Evolutionary conservation across 768 basidiomycete species (phyloP).

Genomic region (Phylloporus sp.): DNA sequence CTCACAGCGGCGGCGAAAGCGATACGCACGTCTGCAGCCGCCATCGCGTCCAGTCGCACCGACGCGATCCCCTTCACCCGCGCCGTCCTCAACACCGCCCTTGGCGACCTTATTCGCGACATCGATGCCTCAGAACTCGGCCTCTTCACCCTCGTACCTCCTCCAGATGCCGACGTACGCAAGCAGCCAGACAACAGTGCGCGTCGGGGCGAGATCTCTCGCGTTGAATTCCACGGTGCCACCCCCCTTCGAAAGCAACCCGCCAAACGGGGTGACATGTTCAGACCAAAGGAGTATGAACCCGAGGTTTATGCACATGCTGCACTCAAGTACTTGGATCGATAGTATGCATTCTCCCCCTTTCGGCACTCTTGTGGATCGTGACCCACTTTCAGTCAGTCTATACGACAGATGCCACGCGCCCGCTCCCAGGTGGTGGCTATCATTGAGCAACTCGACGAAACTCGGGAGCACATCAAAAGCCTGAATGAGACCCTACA

Average conservation of each 20-base stretch:
- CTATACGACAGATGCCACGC: conserved; percentile 48
- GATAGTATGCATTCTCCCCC: conserved; percentile 54
- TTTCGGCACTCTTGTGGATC: conserved; percentile 17
- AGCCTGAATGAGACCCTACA: conserved; percentile 34
- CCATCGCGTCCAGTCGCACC: conserved; percentile 27
- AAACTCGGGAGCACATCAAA: conserved; percentile 35
- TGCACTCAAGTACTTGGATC: conserved; percentile 71
- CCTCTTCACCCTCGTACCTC: conserved; percentile 58
- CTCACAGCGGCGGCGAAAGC: conserved; percentile 49
- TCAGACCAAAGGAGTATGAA: conserved; percentile 44
- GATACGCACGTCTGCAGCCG: conserved; percentile 44
- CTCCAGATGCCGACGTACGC: conserved; percentile 30
- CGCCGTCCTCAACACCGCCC: conserved; percentile 58
- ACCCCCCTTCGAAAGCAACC: conserved; percentile 59
- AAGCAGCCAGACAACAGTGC: conserved; percentile 24
- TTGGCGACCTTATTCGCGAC: conserved; percentile 79
- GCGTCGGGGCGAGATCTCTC: conserved; percentile 46
- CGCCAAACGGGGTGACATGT: conserved; percentile 35
- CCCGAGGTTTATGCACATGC: conserved; percentile 77
- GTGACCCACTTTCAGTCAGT: conserved; percentile 36
- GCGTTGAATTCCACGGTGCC: conserved; percentile 64
- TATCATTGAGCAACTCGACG: conserved; percentile 38
- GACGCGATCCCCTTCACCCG: conserved; percentile 46
- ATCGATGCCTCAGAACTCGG: conserved; percentile 75
- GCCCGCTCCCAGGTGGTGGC: conserved; percentile 38